These are phyloP conservation scores for Ogataea hybrid DNA, from an alignment of 1,139 yeast genomes.

Conservation along the genomic window DNA sequence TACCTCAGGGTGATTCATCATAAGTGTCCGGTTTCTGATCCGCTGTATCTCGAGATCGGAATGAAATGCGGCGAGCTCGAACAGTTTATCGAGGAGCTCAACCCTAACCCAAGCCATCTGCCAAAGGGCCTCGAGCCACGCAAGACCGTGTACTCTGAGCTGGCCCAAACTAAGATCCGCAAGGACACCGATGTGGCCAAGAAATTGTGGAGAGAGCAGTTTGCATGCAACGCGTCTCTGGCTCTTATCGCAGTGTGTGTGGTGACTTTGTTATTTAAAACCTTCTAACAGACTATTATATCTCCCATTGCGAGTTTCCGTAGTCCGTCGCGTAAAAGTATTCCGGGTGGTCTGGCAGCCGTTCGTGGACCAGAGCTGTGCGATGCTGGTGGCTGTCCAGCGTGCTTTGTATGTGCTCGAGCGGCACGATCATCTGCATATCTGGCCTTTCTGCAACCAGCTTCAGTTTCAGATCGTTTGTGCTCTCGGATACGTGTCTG, in stretches of 20 bases:
- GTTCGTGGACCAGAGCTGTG: slow-evolving; percentile 8
- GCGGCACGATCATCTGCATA: neutral
- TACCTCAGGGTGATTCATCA: slow-evolving; percentile 78
- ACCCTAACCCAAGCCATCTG: slow-evolving; percentile 47
- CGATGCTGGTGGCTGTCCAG: slow-evolving; percentile 13
- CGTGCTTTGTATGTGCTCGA: slow-evolving; percentile 4
- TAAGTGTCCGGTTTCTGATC: slow-evolving; percentile 75
- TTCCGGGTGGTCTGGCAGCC: slow-evolving; percentile 1
- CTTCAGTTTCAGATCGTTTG: slow-evolving; percentile 15
- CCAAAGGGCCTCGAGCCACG: slow-evolving; percentile 44
- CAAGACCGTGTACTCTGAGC: slow-evolving; percentile 37
- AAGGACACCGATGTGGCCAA: slow-evolving; percentile 19
- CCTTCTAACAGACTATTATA: neutral
- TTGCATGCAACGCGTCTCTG: slow-evolving; percentile 16
- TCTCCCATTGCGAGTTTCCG: neutral
- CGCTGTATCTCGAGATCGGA: slow-evolving; percentile 82
- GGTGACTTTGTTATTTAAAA: neutral
- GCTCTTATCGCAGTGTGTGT: slow-evolving; percentile 10
- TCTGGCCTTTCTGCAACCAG: neutral
- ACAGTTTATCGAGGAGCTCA: slow-evolving; percentile 75
- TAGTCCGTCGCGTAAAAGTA: slow-evolving; percentile 1
- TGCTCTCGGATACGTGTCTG: neutral
- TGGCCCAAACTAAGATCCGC: slow-evolving; percentile 33
- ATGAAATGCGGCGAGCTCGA: slow-evolving; percentile 85
- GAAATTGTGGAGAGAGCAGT: slow-evolving; percentile 19